phyloP scores from a whole-genome alignment of 2,329 filamentous ascomycete genomes.

The Trichophyton mentagrophytes region DNA sequence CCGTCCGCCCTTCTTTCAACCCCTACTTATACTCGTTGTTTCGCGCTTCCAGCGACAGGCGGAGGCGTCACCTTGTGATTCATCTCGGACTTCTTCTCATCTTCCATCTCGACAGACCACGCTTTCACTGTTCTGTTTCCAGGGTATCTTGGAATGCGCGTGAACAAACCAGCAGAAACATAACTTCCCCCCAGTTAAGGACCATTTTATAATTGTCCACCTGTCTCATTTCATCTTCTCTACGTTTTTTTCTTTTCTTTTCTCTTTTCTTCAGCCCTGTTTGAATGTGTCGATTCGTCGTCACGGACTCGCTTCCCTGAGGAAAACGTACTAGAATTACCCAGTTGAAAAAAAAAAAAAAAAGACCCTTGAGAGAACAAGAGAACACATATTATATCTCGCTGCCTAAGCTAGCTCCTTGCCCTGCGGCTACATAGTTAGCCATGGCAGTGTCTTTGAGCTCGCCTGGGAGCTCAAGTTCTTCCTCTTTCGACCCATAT shows the following conservation, averaged over 20 bases:
- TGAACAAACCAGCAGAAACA: not conserved
- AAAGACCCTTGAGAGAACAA: not conserved
- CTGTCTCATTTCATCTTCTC: slow-evolving; percentile 3
- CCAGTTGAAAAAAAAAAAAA: not conserved
- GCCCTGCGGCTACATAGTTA: slow-evolving; percentile 7
- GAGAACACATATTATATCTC: not conserved
- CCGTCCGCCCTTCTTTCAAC: not conserved
- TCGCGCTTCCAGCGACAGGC: not conserved
- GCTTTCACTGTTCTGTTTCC: not conserved
- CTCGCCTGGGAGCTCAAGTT: slow-evolving; percentile 11
- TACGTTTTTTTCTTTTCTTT: slow-evolving; percentile 3
- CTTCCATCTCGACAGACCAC: not conserved
- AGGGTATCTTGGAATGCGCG: not conserved
- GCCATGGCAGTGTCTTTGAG: slow-evolving; percentile 11
- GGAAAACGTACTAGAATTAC: not conserved
- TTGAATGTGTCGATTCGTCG: slow-evolving; percentile 4
- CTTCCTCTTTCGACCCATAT: slow-evolving; percentile 16
- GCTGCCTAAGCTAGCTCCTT: not conserved
- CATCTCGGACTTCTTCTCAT: not conserved
- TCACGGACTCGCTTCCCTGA: not conserved
- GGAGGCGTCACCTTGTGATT: not conserved
- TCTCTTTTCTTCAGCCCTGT: slow-evolving; percentile 2
- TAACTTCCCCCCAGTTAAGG: not conserved
- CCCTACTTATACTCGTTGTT: not conserved
- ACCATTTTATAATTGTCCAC: slow-evolving; percentile 4